Conservation (phyloP, 176 grass and related monocot species). For the Thalia dealbata region DNA sequence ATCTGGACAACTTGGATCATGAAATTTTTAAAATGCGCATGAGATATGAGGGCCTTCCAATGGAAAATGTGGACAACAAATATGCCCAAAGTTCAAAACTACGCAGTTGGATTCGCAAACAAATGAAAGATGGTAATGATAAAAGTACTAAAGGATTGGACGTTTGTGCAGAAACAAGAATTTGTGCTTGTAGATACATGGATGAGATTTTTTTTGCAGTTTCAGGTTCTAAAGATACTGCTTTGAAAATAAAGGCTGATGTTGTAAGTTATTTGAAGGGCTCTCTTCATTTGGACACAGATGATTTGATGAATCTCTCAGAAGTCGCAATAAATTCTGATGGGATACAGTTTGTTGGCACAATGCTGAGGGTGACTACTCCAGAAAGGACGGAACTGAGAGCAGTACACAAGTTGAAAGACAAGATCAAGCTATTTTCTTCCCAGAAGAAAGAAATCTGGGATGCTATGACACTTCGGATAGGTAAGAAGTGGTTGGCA, state of each 20-base stretch:
- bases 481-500: conserved; percentile 91
- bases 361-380: conserved; percentile 28
- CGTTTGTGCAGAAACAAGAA: conserved; percentile 25
- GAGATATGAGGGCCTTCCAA: conserved; percentile 65
- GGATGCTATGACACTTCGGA: conserved; percentile 72
- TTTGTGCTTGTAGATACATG: conserved; percentile 83
- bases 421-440: conserved; percentile 63
- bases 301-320: conserved; percentile 34
- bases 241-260: conserved; percentile 57
- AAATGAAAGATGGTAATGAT: conserved; percentile 44
- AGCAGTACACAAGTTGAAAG: conserved; percentile 78
- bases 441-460: conserved; percentile 87
- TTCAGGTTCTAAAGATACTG: conserved; percentile 47
- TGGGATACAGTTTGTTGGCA: conserved; percentile 68
- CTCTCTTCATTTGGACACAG: conserved; percentile 54
- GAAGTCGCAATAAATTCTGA: conserved; percentile 29
- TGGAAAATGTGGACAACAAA: conserved; percentile 18
- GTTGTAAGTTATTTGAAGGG: conserved; percentile 47
- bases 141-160: conserved; percentile 19
- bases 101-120: conserved; percentile 70
- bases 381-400: conserved; percentile 46
- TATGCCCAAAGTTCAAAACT: conserved; percentile 40
- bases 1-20: conserved; percentile 34
- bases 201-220: conserved; percentile 92
- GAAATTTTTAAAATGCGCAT: conserved; percentile 67